Conservation (phyloP, 2,329 filamentous ascomycete species). For the Hymenoscyphus repandus region DNA sequence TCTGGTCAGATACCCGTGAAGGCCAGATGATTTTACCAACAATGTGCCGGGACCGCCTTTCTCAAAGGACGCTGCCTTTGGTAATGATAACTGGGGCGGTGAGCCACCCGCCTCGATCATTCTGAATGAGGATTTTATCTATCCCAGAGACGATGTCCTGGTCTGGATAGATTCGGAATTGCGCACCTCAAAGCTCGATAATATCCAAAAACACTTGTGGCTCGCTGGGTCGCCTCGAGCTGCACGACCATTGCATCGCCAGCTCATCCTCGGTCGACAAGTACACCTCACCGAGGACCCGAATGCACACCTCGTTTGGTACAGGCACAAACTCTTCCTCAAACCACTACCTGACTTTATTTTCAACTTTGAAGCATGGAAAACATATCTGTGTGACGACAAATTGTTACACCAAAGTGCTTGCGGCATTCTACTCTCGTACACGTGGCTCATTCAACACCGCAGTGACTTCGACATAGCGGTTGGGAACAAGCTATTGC, state of each 20-base stretch:
- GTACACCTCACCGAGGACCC: constrained; percentile 32
- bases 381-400: constrained; percentile 7
- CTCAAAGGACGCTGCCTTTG: too few species aligned
- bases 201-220: constrained; percentile 11
- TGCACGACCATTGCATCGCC: constrained; percentile 26
- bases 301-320: constrained; percentile 33
- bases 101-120: too few species aligned
- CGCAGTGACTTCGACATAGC: constrained; percentile 35
- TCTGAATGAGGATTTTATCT: too few species aligned
- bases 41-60: too few species aligned
- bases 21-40: too few species aligned
- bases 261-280: constrained; percentile 26
- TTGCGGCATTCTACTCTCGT: constrained; percentile 33
- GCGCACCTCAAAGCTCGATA: too few species aligned
- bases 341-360: constrained; percentile 31
- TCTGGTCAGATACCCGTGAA: too few species aligned
- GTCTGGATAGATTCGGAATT: too few species aligned
- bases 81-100: too few species aligned
- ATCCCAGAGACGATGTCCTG: too few species aligned
- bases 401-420: constrained; percentile 14
- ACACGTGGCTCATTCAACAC: constrained; percentile 30
- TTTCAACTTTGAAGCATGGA: constrained; percentile 23
- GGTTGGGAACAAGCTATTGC: constrained; percentile 26
- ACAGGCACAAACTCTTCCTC: constrained; percentile 24
- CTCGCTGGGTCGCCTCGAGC: constrained; percentile 11